Conservation (phyloP, 371 early-diverging fungal genomes). For the Rhizopus arrhizus region DNA sequence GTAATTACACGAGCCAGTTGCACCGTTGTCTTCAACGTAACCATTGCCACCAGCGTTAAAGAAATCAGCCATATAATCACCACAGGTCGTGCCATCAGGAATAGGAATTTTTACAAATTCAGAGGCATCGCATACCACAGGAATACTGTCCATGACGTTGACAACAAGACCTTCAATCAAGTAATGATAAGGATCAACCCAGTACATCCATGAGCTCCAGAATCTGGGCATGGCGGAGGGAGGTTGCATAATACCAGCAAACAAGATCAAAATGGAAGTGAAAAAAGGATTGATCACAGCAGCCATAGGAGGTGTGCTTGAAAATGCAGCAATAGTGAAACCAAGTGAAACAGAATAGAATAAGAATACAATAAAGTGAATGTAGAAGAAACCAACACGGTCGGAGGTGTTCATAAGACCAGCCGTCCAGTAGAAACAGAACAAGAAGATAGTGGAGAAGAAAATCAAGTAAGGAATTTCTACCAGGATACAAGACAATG, state of each 20-base stretch:
- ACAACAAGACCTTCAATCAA: constrained; percentile 75
- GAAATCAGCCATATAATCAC: constrained; percentile 62
- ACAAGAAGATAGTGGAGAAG: constrained; percentile 61
- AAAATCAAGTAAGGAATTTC: constrained; percentile 67
- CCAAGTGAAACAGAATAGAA: constrained; percentile 74
- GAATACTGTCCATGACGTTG: constrained; percentile 64
- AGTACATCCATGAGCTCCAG: constrained; percentile 82
- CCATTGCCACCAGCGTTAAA: constrained; percentile 53
- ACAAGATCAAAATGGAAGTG: constrained; percentile 69
- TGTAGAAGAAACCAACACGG: constrained; percentile 65
- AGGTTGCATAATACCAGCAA: constrained; percentile 76
- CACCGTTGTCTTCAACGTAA: constrained; percentile 54
- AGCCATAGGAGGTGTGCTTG: constrained; percentile 65
- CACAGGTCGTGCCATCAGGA: constrained; percentile 68
- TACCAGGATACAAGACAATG: constrained; percentile 53
- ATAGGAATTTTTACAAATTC: constrained; percentile 57
- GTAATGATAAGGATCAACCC: constrained; percentile 78
- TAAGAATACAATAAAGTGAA: constrained; percentile 62
- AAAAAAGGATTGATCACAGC: constrained; percentile 76
- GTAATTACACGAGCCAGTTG: constrained; percentile 63
- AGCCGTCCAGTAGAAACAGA: constrained; percentile 73
- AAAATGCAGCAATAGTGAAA: constrained; percentile 54
- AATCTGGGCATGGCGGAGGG: constrained; percentile 68
- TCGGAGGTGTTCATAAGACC: constrained; percentile 58
- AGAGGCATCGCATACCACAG: constrained; percentile 51